Base-by-base conservation (phyloP, 139 green algal genomes). In the Chlamydomonas applanata region DNA sequence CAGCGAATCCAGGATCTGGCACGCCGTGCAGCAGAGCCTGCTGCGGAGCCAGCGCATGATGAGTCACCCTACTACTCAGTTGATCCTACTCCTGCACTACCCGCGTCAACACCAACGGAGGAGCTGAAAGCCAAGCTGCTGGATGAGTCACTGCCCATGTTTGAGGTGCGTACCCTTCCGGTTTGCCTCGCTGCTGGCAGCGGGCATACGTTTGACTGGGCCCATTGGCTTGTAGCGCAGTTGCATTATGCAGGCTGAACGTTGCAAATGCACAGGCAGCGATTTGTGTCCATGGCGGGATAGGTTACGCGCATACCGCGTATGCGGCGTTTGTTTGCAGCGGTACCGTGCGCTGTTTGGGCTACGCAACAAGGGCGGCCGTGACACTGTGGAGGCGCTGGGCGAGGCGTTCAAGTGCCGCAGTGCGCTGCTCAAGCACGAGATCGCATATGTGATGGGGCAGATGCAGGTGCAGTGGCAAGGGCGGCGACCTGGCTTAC, bases 401-500 rank as follows among this genome's bases (percentile, higher is more conserved):
- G 83, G 73, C 0, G 78, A 85, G 14, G 79, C 86, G 45, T 91
- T 97, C 64, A 70, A 46, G 0, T 20, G 57, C 40, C 78, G 72
- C 40, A 83, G 67, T 19, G 93, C 94, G 24, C 88, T 98, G 75
- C 86, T 98, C 19, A 97, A 97, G 83, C 94, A 98, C 73, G 94
- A 98, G 82, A 87, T 96, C 34, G 96, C 96, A 0, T 99, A 98
- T 68, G 95, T 99, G 68, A 87, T 99, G 67, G 96, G 96, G 0
- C 96, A 99, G 85, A 94, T 99, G 92, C 45, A 49, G 62, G 62
- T 69, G 32, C 2, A 33, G 4, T 11, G 25, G 54, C 14, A 14
- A 56, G 14, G 46, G 46, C 46, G 17, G 46, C 46, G 14, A 17
- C 14, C 14, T 56, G 46, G 14, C 14, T 56, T 56, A 56, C 17